phyloP scores from a whole-genome alignment of 345 rosid genomes.

The Mallotus nudiflorus region DNA sequence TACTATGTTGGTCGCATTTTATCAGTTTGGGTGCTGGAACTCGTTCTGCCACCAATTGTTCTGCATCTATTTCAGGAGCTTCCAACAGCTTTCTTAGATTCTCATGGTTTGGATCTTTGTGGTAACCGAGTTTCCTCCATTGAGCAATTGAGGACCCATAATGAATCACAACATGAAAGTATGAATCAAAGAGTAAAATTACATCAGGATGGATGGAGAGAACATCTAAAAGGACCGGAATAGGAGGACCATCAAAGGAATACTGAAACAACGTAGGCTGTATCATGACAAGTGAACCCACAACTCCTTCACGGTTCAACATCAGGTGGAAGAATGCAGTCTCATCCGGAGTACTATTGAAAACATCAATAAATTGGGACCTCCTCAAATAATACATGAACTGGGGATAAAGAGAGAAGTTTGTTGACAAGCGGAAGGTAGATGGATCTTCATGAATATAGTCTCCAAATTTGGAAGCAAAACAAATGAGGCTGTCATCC shows the following conservation, averaged over 20 bases:
- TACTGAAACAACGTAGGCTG: constrained; percentile 90
- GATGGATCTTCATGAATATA: constrained; percentile 89
- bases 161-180: constrained; percentile 83
- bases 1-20: constrained; percentile 89
- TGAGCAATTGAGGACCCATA: constrained; percentile 87
- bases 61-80: constrained; percentile 78
- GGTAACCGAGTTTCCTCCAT: constrained; percentile 85
- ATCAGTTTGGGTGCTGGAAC: constrained; percentile 76
- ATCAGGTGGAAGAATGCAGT: constrained; percentile 83
- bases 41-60: constrained; percentile 64
- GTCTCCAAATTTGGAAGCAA: constrained; percentile 87
- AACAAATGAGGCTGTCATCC: constrained; percentile 74
- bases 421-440: constrained; percentile 79
- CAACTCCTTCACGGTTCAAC: constrained; percentile 91
- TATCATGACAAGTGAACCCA: constrained; percentile 86
- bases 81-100: constrained; percentile 81
- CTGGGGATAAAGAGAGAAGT: constrained; percentile 92
- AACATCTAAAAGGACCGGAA: constrained; percentile 91
- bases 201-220: constrained; percentile 73
- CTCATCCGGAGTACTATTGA: constrained; percentile 85
- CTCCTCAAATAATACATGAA: constrained; percentile 93
- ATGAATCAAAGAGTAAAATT: constrained; percentile 87
- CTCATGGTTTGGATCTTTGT: constrained; percentile 79
- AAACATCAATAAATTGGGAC: constrained; percentile 96
- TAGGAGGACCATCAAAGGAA: constrained; percentile 91